A percentile compares a stretch with the other conserved stretches of the same genome.
phyloP scores from a whole-genome alignment of 768 basidiomycete species.

The Galerina sulciceps region DNA sequence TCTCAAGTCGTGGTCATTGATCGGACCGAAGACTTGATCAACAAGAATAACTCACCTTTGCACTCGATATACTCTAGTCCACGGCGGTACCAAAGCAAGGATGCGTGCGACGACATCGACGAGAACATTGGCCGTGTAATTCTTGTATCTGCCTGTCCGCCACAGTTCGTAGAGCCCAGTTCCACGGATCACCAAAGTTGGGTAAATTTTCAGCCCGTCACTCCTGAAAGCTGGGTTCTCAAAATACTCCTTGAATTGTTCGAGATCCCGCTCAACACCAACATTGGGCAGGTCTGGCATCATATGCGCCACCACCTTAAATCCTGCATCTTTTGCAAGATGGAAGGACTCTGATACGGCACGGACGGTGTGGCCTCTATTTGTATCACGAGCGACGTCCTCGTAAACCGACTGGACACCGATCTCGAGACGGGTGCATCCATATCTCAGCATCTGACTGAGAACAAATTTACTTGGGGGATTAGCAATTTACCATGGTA shows the following conservation, averaged over 20 bases:
- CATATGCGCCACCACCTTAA: slow-evolving; percentile 99
- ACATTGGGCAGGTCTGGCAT: slow-evolving; percentile 99
- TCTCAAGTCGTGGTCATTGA: slow-evolving; percentile 16
- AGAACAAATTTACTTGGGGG: neutral
- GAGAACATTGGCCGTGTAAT: slow-evolving; percentile 98
- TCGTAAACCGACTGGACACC: slow-evolving; percentile 99
- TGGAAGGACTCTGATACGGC: slow-evolving; percentile 98
- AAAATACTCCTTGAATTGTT: slow-evolving; percentile 99
- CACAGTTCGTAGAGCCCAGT: slow-evolving; percentile 96
- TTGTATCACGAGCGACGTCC: slow-evolving; percentile 98
- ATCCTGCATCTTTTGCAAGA: slow-evolving; percentile 97
- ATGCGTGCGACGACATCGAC: slow-evolving; percentile 98
- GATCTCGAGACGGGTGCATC: slow-evolving; percentile 97
- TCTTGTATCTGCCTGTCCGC: slow-evolving; percentile 97
- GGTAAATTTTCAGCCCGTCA: slow-evolving; percentile 98
- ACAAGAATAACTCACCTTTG: slow-evolving; percentile 65
- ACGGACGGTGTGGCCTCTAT: slow-evolving; percentile 97
- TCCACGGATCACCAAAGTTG: slow-evolving; percentile 96
- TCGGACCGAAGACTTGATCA: neutral
- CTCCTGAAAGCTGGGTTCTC: slow-evolving; percentile 98
- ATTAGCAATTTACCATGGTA: neutral
- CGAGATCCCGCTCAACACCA: slow-evolving; percentile 94
- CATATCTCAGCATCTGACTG: slow-evolving; percentile 98
- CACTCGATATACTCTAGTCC: slow-evolving; percentile 98
- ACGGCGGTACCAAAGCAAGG: slow-evolving; percentile 94